Conservation (phyloP, 2,329 filamentous ascomycete genomes). For the Colletotrichum orchidophilum region DNA sequence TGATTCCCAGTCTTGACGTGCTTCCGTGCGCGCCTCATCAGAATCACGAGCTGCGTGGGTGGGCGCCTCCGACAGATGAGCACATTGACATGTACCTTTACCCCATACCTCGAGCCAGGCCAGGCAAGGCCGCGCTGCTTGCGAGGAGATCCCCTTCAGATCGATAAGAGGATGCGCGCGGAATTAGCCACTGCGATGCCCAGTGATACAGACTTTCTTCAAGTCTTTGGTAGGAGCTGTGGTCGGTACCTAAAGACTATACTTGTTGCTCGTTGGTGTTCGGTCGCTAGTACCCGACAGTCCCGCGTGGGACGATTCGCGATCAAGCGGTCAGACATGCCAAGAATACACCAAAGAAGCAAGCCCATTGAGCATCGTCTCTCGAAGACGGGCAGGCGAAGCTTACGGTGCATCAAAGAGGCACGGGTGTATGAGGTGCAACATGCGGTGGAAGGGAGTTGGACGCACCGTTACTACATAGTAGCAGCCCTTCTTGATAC, state of each 20-base stretch:
- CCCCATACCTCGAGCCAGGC: neutral
- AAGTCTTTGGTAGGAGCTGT: neutral
- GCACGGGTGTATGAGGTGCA: constrained; percentile 6
- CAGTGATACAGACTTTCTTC: neutral
- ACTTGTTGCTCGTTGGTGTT: no score
- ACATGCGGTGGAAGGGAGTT: constrained; percentile 7
- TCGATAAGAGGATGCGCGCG: constrained; percentile 12
- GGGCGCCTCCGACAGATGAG: neutral
- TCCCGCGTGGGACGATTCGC: neutral
- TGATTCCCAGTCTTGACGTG: neutral
- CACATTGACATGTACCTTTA: neutral
- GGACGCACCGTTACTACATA: neutral
- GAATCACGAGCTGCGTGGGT: neutral
- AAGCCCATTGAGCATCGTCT: neutral
- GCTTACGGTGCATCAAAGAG: constrained; percentile 7
- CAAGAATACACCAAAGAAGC: constrained; percentile 7
- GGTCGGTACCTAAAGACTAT: neutral
- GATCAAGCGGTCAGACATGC: neutral
- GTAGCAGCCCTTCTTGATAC: neutral
- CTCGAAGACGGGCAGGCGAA: neutral
- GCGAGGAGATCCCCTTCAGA: constrained; percentile 18
- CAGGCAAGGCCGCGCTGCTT: neutral
- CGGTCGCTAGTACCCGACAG: neutral
- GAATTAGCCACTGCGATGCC: neutral
- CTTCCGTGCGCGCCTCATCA: neutral